Base-by-base conservation (phyloP, 805 yeast genomes). In the Diddensiella santjacobensis region DNA sequence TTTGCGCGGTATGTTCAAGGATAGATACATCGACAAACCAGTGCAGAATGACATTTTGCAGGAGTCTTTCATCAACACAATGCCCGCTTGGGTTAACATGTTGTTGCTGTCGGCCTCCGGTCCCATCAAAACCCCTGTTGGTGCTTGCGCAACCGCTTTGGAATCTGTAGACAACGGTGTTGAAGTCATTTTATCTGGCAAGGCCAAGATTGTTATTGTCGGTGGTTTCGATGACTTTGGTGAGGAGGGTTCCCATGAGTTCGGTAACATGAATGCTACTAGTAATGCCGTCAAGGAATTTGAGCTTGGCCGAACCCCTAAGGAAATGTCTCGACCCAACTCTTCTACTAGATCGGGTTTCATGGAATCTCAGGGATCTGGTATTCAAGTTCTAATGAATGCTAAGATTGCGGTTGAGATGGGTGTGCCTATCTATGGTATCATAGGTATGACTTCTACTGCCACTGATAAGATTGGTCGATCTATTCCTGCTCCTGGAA, bases 151-250 rank as follows among this genome's bases (percentile, higher is more conserved):
- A 44, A 93, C 99, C 58, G 93, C 99, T 48, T 85, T 93, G 53
- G 99, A 93, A 75, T 93, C 99, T 54, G 86, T 93, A 57, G 99
- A 93, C 68, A 79, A 80, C 62, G 99, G 97, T 80, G 80, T 85
- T 58, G 99, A 93, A 73, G 87, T 96, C 46, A 89, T 93, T 62
- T 71, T 87, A 60, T 74, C 89, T 43, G 96, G 96, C 59, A 88
- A 90, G 71, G 99, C 99, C 49, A 89, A 88, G 79, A 81, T 93
- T 61, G 88, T 93, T 71, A 76, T 93, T 63, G 97, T 91, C 61
- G 99, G 99, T 79, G 99, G 99, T 73, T 89, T 87, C 69, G 99
- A 93, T 75, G 99, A 93, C 65, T 90, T 93, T 91, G 96, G 89
- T 72, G 99, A 93, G 73, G 99, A 93, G 73, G 97, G 98, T 59